These are phyloP conservation scores for Gossypium laxum DNA, from an alignment of 441 rosid species.

Conservation along the genomic window DNA sequence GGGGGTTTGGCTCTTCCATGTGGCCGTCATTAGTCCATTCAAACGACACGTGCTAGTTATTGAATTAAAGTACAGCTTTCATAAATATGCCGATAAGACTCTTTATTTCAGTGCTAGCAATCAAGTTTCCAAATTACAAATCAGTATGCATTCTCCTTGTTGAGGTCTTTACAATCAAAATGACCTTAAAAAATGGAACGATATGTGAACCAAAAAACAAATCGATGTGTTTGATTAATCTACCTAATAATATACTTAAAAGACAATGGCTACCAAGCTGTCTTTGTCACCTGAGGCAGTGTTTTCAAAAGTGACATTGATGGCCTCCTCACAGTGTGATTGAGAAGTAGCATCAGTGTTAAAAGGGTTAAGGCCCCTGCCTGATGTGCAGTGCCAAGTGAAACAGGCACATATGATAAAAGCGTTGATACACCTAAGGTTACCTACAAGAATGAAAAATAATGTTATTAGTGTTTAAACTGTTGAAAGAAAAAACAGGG, in stretches of 20 bases:
- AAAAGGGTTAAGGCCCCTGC: slow-evolving; percentile 81
- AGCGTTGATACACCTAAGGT: slow-evolving; percentile 82
- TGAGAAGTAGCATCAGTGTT: slow-evolving; percentile 61
- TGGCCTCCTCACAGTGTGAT: slow-evolving; percentile 67
- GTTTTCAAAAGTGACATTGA: slow-evolving; percentile 61
- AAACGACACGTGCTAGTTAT: neutral
- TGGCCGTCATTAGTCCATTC: neutral
- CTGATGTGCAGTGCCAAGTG: slow-evolving; percentile 77
- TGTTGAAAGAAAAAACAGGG: neutral
- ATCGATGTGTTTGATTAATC: neutral
- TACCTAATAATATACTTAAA: neutral
- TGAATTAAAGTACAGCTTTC: too few species aligned
- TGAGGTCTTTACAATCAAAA: neutral
- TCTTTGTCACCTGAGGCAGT: slow-evolving; percentile 59
- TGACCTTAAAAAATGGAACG: neutral
- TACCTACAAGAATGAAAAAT: slow-evolving; percentile 35
- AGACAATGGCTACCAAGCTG: slow-evolving; percentile 8
- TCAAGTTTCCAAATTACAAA: neutral
- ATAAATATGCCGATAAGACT: too few species aligned
- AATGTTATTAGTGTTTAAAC: neutral
- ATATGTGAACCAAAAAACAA: slow-evolving; percentile 5
- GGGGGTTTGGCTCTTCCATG: neutral
- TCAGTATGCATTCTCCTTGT: neutral
- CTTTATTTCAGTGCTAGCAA: neutral
- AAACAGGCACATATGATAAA: slow-evolving; percentile 71